Base-by-base conservation (phyloP, 345 rosid species). In the Arabis hirsuta region DNA sequence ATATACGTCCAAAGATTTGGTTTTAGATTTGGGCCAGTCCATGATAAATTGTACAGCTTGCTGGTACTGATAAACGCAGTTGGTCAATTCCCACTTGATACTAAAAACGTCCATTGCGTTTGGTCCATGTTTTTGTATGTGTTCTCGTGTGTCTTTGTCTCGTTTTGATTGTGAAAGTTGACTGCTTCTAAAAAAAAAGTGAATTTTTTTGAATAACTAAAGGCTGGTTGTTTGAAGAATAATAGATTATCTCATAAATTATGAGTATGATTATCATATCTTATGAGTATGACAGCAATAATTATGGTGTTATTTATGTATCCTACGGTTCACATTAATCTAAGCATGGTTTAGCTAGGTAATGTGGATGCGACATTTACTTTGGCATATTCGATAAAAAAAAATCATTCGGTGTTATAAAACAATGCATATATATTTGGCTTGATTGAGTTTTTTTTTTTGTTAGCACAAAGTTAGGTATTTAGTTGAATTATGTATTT, bases 131-230 rank as follows among this genome's bases (percentile, higher is more conserved):
- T 22, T 52, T 3, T 7, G 11, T 16, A 34, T 44, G 45, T 55
- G 63, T 60, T 53, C 62, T 62, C 62, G 36, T 71, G 75, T 48
- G 62, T 55, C 71, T 54, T 63, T 64, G 76, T 73, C 64, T 73
- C 48, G 48, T 63, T 27, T 47, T 34, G 48, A 54, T 59, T 63
- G 70, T 63, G 64, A 45, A 44, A 72, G 55, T 20, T 63, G 29
- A 12, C 55, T 43, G 36, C 10, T 62, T 72, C 16, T 24, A 29
- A 34, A 5, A 72, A 22, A 7, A 22, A 6, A 1, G 45, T 52
- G 16, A 42, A 42, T 4, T 59, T 62, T 22, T 71, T 61, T 52
- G 62, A 70, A 14, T 58, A 48, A 26, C 46, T 20, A 10, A 22
- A 57, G 13, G 38, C 41, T 12, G 3, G n/a, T 11, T 32, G 11